Evolutionary conservation across 257 asterid genomes (phyloP), one percentile per base, ranked within the genome.

Genomic region (Petrea volubilis): DNA sequence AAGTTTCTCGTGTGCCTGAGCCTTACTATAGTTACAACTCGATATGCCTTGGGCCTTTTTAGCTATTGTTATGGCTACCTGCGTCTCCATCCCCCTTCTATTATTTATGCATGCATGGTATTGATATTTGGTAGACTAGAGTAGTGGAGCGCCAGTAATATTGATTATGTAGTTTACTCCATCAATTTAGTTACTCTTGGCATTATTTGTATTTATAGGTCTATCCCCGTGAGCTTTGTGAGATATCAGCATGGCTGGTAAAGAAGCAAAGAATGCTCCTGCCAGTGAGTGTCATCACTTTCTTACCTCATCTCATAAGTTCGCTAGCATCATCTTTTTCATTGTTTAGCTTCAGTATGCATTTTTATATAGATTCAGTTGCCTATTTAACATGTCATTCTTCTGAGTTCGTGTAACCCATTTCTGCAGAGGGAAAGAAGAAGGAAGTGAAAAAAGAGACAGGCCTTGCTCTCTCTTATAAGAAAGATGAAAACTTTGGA

Each of bases 401-500:
- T 25, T 61, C 28, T 66, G 64, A 34, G 27, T 61, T 44, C 23
- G 25, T 38, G 46, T 51, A 60, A 63, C 41, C 66, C 29, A n/a
- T 55, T 68, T 79, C 5, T 70, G 76, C 77, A 85, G 96, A 85
- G 83, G 89, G 91, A 24, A 90, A 88, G 78, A 88, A 88, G 79
- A 90, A 93, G 82, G 96, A 91, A 81, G 98, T 89, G 73, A 93
- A 93, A 75, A 93, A 93, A 60, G 98, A 93, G 90, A 93, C 98
- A 5, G 96, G 97, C 57, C 84, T 93, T 2, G 97, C 97, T 61
- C 93, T 94, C 60, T 82, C 98, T 60, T 53, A 77, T 77, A 94
- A 91, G 85, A 94, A 94, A 64, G 97, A 91, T 82, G 94, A 85
- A 11, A 94, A 94, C 78, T 91, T 94, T 68, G 99, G 99, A 28